Percentiles rank a stretch among this genome's conserved stretches.
Evolutionary conservation across 2,329 filamentous ascomycete genomes (phyloP).

Genomic region (Curvularia lunata): DNA sequence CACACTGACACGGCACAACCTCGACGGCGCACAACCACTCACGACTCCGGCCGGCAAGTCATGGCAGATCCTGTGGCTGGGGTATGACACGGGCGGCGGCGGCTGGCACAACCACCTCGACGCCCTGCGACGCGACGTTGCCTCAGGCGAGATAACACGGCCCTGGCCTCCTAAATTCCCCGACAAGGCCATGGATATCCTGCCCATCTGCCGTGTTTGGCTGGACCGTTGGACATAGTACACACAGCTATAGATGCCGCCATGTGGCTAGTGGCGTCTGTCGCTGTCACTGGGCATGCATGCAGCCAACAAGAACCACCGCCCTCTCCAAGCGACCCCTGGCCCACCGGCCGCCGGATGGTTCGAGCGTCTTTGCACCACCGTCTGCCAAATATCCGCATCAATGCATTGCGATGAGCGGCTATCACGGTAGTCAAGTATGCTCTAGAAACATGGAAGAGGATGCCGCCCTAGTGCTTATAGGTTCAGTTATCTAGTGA

Average conservation of each 20-base stretch:
- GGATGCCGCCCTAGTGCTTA: neutral
- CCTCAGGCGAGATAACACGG: neutral
- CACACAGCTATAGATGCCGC: constrained; percentile 1
- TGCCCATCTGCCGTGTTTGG: constrained; percentile 11
- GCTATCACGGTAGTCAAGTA: neutral
- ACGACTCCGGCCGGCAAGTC: neutral
- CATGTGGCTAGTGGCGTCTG: constrained; percentile 17
- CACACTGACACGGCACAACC: neutral
- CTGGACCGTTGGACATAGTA: neutral
- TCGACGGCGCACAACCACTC: neutral
- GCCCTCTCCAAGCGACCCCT: constrained; percentile 25
- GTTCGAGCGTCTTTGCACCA: constrained; percentile 28
- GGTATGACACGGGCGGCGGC: neutral
- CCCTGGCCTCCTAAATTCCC: neutral
- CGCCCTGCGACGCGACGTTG: neutral
- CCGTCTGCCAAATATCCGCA: constrained; percentile 24
- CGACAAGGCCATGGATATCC: neutral
- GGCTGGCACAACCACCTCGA: neutral
- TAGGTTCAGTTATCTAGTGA: too few species aligned
- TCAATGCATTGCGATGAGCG: neutral
- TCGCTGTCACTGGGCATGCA: constrained; percentile 7
- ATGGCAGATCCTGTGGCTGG: neutral
- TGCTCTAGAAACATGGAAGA: constrained; percentile 19
- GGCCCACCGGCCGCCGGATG: constrained; percentile 34
- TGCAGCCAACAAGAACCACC: neutral